Evolutionary conservation across 768 basidiomycete genomes (phyloP).

Genomic region (Suillus decipiens): DNA sequence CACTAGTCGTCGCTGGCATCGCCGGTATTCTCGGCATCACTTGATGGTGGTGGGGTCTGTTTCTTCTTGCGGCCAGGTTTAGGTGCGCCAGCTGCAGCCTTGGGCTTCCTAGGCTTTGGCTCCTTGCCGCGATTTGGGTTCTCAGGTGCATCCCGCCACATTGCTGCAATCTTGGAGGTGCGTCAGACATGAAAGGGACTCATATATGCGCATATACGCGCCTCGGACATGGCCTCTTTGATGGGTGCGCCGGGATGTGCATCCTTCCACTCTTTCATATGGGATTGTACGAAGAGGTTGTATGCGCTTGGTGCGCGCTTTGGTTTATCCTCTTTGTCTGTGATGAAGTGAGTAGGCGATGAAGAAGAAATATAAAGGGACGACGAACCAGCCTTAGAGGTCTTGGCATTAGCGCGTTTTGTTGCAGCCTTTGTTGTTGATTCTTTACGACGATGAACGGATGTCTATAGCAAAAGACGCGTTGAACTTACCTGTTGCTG

Average conservation of each 20-base stretch:
- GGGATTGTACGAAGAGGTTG: slow-evolving; percentile 54
- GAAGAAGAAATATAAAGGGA: slow-evolving; percentile 9
- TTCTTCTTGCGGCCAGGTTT: slow-evolving; percentile 16
- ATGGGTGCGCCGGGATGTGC: slow-evolving; percentile 46
- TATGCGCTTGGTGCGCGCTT: slow-evolving; percentile 64
- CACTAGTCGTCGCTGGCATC: slow-evolving; percentile 26
- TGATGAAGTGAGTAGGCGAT: background rate
- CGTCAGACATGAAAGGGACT: slow-evolving; percentile 12
- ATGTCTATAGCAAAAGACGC: background rate
- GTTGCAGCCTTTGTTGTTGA: slow-evolving; percentile 60
- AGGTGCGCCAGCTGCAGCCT: slow-evolving; percentile 27
- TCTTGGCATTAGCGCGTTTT: slow-evolving; percentile 49
- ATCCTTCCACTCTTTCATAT: slow-evolving; percentile 60
- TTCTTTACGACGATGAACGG: slow-evolving; percentile 32
- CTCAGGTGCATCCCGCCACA: slow-evolving; percentile 62
- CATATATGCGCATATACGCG: slow-evolving; percentile 17
- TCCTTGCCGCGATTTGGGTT: slow-evolving; percentile 65
- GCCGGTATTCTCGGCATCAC: slow-evolving; percentile 23
- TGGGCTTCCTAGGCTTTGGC: slow-evolving; percentile 47
- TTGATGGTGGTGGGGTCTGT: slow-evolving; percentile 23
- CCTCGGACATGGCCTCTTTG: slow-evolving; percentile 57
- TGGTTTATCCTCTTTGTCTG: slow-evolving; percentile 46
- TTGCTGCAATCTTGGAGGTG: slow-evolving; percentile 46
- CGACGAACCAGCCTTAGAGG: slow-evolving; percentile 38
- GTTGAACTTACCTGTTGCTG: slow-evolving; percentile 44